These are phyloP conservation scores for Cerrena zonata DNA, from an alignment of 1,284 basidiomycete species.

Conservation along the genomic window DNA sequence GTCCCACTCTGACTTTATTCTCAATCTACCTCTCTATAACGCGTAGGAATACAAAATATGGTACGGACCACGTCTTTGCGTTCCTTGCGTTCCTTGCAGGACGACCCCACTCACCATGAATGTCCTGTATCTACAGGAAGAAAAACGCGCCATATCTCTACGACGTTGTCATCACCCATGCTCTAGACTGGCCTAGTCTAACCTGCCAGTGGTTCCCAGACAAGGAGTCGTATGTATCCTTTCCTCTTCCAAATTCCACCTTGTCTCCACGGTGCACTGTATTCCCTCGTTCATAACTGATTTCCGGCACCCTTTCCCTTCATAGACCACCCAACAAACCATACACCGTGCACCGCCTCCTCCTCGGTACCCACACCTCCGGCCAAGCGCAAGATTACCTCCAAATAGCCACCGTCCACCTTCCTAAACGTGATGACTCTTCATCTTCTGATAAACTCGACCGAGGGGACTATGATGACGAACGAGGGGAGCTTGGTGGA, in stretches of 20 bases:
- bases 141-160: slow-evolving; percentile 97
- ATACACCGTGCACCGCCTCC: slow-evolving; percentile 87
- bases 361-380: slow-evolving; percentile 96
- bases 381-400: slow-evolving; percentile 92
- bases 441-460: slow-evolving; percentile 69
- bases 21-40: background rate
- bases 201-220: slow-evolving; percentile 99
- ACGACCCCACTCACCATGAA: too few relatives aligned
- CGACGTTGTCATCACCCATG: slow-evolving; percentile 95
- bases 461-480: slow-evolving; percentile 83
- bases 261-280: slow-evolving; percentile 1
- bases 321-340: slow-evolving; percentile 78
- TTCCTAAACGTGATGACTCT: slow-evolving; percentile 73
- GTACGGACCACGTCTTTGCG: slow-evolving; percentile 33
- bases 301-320: slow-evolving; percentile 1
- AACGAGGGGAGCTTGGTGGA: slow-evolving; percentile 85
- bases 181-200: slow-evolving; percentile 95
- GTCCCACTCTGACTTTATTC: background rate
- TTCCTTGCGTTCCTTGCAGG: too few relatives aligned
- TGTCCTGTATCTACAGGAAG: slow-evolving; percentile 56
- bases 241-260: too few relatives aligned
- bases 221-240: slow-evolving; percentile 72
- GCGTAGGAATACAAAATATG: slow-evolving; percentile 78
- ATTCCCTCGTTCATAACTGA: slow-evolving; percentile 1
- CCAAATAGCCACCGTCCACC: slow-evolving; percentile 90